Base-by-base conservation (phyloP, 2,329 filamentous ascomycete species). In the Amphichorda felina region DNA sequence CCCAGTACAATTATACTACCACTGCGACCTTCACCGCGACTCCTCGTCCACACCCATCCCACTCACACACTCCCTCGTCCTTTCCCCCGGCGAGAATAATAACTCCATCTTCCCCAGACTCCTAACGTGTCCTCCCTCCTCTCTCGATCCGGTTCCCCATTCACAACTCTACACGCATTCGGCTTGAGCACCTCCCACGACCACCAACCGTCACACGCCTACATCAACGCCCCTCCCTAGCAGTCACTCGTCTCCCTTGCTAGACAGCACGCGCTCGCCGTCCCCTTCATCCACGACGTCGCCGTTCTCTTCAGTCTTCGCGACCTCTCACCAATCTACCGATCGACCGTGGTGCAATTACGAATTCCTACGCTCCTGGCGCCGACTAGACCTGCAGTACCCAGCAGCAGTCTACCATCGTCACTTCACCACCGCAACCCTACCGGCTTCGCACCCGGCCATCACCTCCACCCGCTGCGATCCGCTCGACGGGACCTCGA, bases 401-500 rank as follows among this genome's bases (percentile, higher is more conserved):
- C 5, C 4, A 4, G 18, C 4, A 4, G 18, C 30, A 31, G 30
- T 32, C 8, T 32, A 29, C 27, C 19, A 21, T 15, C 28, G 16
- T 30, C 28, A 14, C 10, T 15, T 15, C 28, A 8, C n/a, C 28
- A 30, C 14, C 28, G 16, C 28, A 4, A 8, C 28, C n/a, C 16
- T 6, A 11, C 29, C 13, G 7, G 16, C 29, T 16, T n/a, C n/a
- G n/a, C n/a, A n/a, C n/a, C n/a, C n/a, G n/a, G 6, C 14, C 31
- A 25, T 34, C 34, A 34, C 39, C 35, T 25, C 40, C 31, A 30
- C 35, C 37, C 21, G 40, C 28, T 41, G 41, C 45, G 43, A 34
- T 47, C 46, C 50, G 54, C 57, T 60, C 54, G 54, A 54, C 36
- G 25, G n/a, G 42, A 36, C 35, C 34, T 53, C 54, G 60, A 61